Evolutionary conservation across 768 basidiomycete genomes (phyloP), one percentile per base, ranked within the genome.

Genomic region (Leccinum sublutescens): DNA sequence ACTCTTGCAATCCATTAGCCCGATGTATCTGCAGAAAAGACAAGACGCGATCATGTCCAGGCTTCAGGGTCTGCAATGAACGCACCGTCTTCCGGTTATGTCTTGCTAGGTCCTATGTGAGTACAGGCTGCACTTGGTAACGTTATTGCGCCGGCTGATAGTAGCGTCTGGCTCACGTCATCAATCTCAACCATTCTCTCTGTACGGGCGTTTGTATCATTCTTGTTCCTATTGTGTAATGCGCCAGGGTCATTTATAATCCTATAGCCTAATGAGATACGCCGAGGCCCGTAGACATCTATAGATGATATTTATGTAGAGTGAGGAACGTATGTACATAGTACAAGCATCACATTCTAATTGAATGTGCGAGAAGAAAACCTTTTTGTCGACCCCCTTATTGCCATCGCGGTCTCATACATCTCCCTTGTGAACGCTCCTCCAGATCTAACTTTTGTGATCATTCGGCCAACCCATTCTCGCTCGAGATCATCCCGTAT

Each of bases 401-500:
- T 74, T 67, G 68, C 64, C 62, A 89, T 64, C 10, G 79, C 79
- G 2, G 72, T 72, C 71, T 81, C 77, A 63, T 89, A 89, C 70
- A 79, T 77, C 52, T 80, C 76, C 52, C 84, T 78, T 19, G 85
- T 85, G 67, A 87, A 89, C 25, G 79, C 71, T 19, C 70, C 66
- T 19, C 71, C 76, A 31, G 65, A 60, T 54, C 88, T 80, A 43
- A 84, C 86, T 54, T 77, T 79, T 53, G 63, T 57, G 33, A 89
- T 82, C 54, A 80, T 61, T n/a, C 66, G 71, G 31, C 77, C 74
- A 40, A 90, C 77, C 80, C 82, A 85, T 25, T 72, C 67, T 62
- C 88, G 77, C 61, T 88, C 85, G 59, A 76, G 73, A n/a, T 80
- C 78, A 62, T 86, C 78, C 60, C 89, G 77, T 53, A 89, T 74